Evolutionary conservation across 306 rosid genomes (phyloP).

Genomic region (Gynostemma pentaphyllum): DNA sequence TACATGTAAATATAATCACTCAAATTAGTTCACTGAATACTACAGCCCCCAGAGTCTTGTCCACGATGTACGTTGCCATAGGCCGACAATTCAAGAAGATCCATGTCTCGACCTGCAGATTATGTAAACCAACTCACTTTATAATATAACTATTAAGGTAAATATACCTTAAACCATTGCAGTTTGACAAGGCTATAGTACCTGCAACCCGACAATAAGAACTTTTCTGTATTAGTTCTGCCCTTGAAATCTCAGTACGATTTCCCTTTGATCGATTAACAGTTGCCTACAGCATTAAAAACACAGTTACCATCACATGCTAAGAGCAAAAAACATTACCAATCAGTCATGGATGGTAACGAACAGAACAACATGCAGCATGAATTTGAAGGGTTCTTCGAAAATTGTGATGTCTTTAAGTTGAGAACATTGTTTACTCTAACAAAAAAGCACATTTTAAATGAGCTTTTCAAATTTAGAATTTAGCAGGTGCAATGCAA

Average conservation of each 20-base stretch:
- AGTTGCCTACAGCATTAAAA: constrained; percentile 43
- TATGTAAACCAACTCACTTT: constrained; percentile 14
- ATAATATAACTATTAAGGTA: not conserved
- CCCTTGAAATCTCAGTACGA: constrained; percentile 54
- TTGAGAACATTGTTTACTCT: too few species aligned
- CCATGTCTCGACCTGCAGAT: constrained; percentile 79
- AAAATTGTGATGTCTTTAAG: too few species aligned
- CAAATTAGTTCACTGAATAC: constrained; percentile 51
- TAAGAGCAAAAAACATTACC: not conserved
- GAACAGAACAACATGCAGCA: not conserved
- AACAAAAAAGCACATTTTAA: too few species aligned
- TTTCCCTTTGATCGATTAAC: constrained; percentile 87
- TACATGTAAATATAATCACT: not conserved
- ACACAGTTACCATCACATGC: constrained; percentile 1
- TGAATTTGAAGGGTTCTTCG: not conserved
- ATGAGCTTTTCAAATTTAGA: too few species aligned
- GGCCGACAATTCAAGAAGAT: constrained; percentile 80
- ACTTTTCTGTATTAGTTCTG: constrained; percentile 83
- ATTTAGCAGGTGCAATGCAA: too few species aligned
- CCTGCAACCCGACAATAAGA: constrained; percentile 93
- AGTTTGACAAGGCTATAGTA: constrained; percentile 9
- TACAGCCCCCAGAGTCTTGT: constrained; percentile 74
- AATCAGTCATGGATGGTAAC: not conserved
- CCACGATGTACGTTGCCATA: constrained; percentile 64
- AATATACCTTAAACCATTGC: not conserved